These are phyloP conservation scores for Penicillium desertorum DNA, from an alignment of 495 filamentous ascomycete species.

Conservation along the genomic window DNA sequence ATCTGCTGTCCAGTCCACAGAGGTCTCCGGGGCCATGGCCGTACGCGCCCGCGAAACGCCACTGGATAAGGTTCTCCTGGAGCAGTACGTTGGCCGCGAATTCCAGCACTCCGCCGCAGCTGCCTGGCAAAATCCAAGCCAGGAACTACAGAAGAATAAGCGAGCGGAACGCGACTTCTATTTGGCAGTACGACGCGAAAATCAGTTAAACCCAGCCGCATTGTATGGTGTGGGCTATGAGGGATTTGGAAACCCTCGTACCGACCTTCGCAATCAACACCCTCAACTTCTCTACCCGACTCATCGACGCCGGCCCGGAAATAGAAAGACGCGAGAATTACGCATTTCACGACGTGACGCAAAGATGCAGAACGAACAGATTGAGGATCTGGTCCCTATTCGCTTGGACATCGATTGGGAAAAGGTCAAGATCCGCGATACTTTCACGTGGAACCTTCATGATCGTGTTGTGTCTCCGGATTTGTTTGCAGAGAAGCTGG, in stretches of 20 bases:
- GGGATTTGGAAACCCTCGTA: conserved; percentile 84
- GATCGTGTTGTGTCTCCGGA: conserved; percentile 78
- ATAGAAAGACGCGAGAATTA: conserved; percentile 67
- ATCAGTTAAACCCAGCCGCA: conserved; percentile 55
- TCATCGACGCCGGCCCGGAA: conserved; percentile 69
- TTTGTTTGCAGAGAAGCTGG: conserved; percentile 79
- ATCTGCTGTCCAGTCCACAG: conserved; percentile 41
- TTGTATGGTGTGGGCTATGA: conserved; percentile 80
- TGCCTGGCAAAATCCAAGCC: conserved; percentile 44
- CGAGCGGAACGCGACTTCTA: conserved; percentile 55
- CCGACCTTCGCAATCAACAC: conserved; percentile 57
- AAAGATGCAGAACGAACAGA: conserved; percentile 79
- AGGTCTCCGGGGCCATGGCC: conserved; percentile 28
- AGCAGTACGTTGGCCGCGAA: conserved; percentile 78
- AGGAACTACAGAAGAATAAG: conserved; percentile 52
- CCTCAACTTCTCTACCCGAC: conserved; percentile 72
- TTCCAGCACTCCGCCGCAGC: conserved; percentile 60
- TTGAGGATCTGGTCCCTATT: conserved; percentile 88
- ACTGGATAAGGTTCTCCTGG: conserved; percentile 60
- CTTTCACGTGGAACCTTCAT: conserved; percentile 97
- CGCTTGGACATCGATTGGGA: conserved; percentile 93
- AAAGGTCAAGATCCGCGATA: conserved; percentile 93
- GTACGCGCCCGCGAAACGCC: conserved; percentile 42
- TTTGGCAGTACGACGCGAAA: conserved; percentile 48
- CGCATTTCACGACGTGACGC: conserved; percentile 74